Conservation (phyloP, 768 basidiomycete genomes). For the Kwoniella sp. region DNA sequence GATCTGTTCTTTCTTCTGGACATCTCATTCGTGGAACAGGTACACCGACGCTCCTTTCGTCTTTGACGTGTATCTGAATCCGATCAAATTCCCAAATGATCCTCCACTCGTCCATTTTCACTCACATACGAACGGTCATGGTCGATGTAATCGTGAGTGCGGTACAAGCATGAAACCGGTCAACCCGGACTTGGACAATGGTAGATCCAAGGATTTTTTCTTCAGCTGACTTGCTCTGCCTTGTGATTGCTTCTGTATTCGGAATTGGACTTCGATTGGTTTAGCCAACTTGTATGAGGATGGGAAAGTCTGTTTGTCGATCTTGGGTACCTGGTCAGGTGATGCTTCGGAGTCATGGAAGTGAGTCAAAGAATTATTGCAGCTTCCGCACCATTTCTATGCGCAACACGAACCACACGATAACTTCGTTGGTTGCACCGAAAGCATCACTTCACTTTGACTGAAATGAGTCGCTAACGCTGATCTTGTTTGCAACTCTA, state of each 20-base stretch:
- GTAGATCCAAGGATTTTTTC: no score
- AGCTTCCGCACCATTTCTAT: no score
- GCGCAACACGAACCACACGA: no score
- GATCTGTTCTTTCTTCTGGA: background rate
- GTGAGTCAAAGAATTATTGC: constrained; percentile 39
- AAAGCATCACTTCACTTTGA: no score
- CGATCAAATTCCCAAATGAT: constrained; percentile 59
- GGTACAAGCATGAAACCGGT: constrained; percentile 6
- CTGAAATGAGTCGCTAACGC: no score
- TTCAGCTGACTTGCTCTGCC: background rate
- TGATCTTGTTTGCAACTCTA: no score
- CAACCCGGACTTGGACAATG: background rate
- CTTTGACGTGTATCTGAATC: constrained; percentile 87
- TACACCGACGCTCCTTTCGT: constrained; percentile 93
- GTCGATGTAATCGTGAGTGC: constrained; percentile 64
- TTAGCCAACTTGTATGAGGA: constrained; percentile 81
- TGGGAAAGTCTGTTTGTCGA: constrained; percentile 89
- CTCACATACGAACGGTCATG: constrained; percentile 93
- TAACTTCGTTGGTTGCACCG: no score
- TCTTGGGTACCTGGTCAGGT: constrained; percentile 88
- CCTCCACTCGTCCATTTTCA: constrained; percentile 87
- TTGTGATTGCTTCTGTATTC: background rate
- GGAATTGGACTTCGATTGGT: background rate
- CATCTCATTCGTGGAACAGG: constrained; percentile 6
- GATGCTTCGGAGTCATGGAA: constrained; percentile 86